Conservation (phyloP, 805 yeast species). For the Saccharomycopsis sp. region DNA sequence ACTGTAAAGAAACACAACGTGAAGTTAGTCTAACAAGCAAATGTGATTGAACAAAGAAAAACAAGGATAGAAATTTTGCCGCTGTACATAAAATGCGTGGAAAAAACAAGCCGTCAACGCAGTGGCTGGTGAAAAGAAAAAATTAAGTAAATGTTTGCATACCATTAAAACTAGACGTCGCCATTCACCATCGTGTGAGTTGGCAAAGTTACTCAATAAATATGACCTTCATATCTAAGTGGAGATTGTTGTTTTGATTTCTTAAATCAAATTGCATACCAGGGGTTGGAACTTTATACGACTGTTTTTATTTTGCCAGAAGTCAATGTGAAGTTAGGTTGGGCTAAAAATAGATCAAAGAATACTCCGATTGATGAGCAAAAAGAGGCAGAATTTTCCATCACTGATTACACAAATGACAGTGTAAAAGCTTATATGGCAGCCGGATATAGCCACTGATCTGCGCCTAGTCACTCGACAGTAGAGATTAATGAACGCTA, state of each 20-base stretch:
- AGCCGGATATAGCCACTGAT: not conserved
- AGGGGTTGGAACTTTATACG: too few relatives aligned
- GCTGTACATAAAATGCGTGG: too few relatives aligned
- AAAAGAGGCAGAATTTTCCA: not conserved
- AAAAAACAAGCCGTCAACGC: not conserved
- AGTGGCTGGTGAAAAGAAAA: not conserved
- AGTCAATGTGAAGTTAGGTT: not conserved
- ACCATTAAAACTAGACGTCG: not conserved
- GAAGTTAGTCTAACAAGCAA: too few relatives aligned
- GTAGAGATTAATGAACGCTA: not conserved
- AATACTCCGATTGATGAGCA: not conserved
- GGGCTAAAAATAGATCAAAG: not conserved
- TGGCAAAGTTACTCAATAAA: too few relatives aligned
- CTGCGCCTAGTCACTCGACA: not conserved
- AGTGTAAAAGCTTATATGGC: not conserved
- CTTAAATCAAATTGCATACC: too few relatives aligned
- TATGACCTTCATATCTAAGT: too few relatives aligned
- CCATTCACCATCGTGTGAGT: not conserved
- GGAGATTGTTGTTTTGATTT: too few relatives aligned
- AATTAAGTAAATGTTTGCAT: not conserved
- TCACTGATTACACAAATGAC: not conserved
- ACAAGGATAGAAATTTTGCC: too few relatives aligned
- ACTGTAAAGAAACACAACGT: too few relatives aligned
- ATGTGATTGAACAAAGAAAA: too few relatives aligned
- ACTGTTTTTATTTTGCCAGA: not conserved